Evolutionary conservation across 2,329 filamentous ascomycete species (phyloP), one percentile per base, ranked within the genome.

Genomic region (Botrytis porri): DNA sequence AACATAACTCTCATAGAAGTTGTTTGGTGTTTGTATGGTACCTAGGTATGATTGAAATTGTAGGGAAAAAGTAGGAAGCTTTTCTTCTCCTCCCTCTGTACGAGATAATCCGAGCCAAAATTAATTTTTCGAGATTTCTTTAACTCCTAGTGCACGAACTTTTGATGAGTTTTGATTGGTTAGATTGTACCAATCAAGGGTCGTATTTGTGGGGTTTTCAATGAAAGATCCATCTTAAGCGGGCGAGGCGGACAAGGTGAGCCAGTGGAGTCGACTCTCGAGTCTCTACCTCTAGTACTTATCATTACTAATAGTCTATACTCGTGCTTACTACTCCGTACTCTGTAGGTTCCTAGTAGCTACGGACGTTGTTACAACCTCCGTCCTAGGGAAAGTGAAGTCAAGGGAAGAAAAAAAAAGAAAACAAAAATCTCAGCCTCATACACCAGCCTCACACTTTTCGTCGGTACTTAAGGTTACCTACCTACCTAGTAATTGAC

Each of bases 101-200:
- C 62, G 18, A 64, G 14, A 71, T 41, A 65, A 54, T 54, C 61
- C 35, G 60, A 22, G 35, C 45, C 51, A 65, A 71, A 71, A 71
- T 71, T 71, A 71, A 71, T 22, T 71, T 71, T 71, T 71, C 61
- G 61, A 59, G 70, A 71, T 71, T 66, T 71, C 43, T 63, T 22
- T 41, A 39, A 22, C 12, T 37, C 22, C 39, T 71, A 71, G 70
- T 66, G 70, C 70, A 48, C 45, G 70, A 71, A 45, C 29, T 45
- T 71, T 71, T 51, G 37, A 9, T 29, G 48, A 45, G 20, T 25
- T 71, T 71, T 71, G 2, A 71, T 71, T 71, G 70, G 70, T 22
- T n/a, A 6, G 4, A 1, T 41, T 2, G n/a, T 3, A 6, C 32
- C 22, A n/a, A 51, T 66, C 22, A 35, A 48, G 32, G 64, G 22